phyloP scores from a whole-genome alignment of 441 rosid species.

The Pelargonium fulgidum region DNA sequence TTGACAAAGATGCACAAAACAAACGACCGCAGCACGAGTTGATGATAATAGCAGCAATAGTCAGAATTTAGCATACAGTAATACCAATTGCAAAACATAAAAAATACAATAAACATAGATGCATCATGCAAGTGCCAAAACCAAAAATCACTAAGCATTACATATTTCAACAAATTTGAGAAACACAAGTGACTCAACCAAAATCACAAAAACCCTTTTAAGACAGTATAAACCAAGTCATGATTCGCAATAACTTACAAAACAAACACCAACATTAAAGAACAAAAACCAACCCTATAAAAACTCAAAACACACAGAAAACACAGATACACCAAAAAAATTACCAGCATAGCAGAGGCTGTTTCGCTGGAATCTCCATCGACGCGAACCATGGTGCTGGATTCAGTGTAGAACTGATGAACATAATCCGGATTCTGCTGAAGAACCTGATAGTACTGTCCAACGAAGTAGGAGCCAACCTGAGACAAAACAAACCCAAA shows the following conservation, averaged over 20 bases:
- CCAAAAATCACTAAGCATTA: too few relatives aligned
- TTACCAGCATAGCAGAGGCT: slow-evolving; percentile 50
- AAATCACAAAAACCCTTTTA: not conserved
- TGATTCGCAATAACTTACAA: not conserved
- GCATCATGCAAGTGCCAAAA: too few relatives aligned
- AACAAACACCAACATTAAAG: not conserved
- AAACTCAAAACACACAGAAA: not conserved
- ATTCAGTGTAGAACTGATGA: slow-evolving; percentile 62
- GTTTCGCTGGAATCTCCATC: slow-evolving; percentile 53
- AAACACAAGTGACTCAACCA: not conserved
- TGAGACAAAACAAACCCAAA: slow-evolving; percentile 15
- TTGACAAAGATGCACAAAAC: not conserved
- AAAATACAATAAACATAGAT: too few relatives aligned
- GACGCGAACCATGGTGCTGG: slow-evolving; percentile 51
- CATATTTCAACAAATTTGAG: not conserved
- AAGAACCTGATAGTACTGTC: slow-evolving; percentile 62
- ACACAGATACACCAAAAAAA: slow-evolving; percentile 1
- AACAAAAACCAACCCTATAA: too few relatives aligned
- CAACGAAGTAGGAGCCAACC: slow-evolving; percentile 78
- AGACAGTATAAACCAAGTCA: not conserved
- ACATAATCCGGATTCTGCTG: slow-evolving; percentile 57
- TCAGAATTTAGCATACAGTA: too few relatives aligned
- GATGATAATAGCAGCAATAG: not conserved
- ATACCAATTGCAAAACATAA: too few relatives aligned
- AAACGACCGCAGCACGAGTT: not conserved